These are phyloP conservation scores for Effrenium voratum DNA, from an alignment of 73 alveolate genomes.

Conservation along the genomic window DNA sequence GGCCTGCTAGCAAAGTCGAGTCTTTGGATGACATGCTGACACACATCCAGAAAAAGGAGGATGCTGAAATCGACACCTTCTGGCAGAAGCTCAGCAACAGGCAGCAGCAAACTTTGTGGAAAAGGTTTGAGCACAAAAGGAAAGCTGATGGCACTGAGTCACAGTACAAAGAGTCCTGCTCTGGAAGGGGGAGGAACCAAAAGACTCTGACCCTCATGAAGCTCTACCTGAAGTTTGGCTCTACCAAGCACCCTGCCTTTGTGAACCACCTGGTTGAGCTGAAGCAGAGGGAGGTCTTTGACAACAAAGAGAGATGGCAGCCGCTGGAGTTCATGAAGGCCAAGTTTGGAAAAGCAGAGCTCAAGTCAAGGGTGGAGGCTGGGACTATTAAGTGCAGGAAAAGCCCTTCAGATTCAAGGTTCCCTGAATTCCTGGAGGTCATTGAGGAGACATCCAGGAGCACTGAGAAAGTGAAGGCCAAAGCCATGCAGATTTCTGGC, in stretches of 20 bases:
- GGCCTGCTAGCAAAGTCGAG: no score
- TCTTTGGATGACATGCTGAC: no score
- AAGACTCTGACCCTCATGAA: neutral
- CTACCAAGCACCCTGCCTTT: neutral
- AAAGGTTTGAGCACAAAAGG: neutral
- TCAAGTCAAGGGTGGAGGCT: neutral
- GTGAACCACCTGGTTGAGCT: neutral
- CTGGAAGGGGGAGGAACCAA: neutral
- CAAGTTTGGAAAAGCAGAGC: neutral
- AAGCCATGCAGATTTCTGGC: neutral
- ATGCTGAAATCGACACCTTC: neutral
- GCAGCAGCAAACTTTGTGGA: conserved; percentile 6
- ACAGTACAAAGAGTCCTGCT: neutral
- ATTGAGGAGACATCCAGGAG: neutral
- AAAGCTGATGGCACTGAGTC: neutral
- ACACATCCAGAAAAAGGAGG: neutral
- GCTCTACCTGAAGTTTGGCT: conserved; percentile 22
- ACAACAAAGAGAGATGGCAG: neutral
- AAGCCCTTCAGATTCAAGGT: neutral
- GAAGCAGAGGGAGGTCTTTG: neutral
- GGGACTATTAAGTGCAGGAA: neutral
- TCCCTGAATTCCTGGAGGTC: conserved; percentile 11
- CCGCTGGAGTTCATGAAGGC: neutral
- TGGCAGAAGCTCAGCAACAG: neutral
- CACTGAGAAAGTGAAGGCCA: neutral